Conservation (phyloP, 257 asterid genomes). For the Schizonepeta tenuifolia region DNA sequence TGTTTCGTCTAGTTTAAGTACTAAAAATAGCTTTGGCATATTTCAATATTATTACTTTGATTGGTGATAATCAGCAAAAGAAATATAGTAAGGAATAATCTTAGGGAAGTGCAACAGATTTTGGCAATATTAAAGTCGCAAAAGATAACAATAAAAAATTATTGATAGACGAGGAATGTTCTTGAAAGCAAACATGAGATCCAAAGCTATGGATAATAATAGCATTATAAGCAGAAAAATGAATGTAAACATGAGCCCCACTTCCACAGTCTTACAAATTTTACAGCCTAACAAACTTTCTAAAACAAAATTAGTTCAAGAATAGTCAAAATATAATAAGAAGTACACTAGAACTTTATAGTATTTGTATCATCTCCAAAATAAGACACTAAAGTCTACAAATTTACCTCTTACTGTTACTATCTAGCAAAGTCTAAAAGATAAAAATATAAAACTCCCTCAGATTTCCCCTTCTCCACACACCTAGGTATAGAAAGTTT, state of each 20-base stretch:
- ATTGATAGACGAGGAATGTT: slow-evolving; percentile 39
- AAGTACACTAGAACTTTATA: too few species aligned
- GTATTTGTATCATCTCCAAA: too few species aligned
- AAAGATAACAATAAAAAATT: slow-evolving; percentile 15
- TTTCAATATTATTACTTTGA: not conserved
- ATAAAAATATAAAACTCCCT: not conserved
- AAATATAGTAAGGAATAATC: not conserved
- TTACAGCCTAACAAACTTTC: not conserved
- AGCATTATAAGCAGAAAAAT: slow-evolving; percentile 3
- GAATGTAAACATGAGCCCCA: slow-evolving; percentile 36
- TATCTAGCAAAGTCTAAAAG: not conserved
- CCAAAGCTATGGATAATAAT: slow-evolving; percentile 52
- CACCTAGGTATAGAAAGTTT: too few species aligned
- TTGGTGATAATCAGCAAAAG: slow-evolving; percentile 13
- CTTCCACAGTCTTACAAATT: slow-evolving; percentile 15
- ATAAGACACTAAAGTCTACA: not conserved
- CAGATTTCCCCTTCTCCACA: not conserved
- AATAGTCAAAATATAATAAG: too few species aligned
- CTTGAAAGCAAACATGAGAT: slow-evolving; percentile 49
- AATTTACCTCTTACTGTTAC: not conserved
- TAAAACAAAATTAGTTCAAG: not conserved
- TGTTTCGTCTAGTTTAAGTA: not conserved
- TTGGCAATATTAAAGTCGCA: slow-evolving; percentile 2
- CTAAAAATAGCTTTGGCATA: not conserved
- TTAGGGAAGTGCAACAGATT: not conserved